Conservation (phyloP, 164 flowering plant genomes). For the Stephania japonica region DNA sequence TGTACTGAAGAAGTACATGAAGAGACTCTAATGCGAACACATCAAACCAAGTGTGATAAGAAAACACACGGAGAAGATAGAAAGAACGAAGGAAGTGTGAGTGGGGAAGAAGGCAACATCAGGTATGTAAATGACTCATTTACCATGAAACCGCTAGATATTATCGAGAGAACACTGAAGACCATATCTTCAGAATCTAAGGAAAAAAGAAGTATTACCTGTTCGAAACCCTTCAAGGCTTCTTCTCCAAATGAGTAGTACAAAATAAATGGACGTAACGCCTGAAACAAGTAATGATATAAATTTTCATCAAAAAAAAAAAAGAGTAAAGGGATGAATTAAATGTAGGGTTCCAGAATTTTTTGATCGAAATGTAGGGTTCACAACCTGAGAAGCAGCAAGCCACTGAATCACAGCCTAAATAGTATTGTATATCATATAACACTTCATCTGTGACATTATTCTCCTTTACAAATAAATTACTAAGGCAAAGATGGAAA, state of each 20-base stretch:
- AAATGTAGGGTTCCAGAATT: background rate
- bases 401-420: too few relatives aligned
- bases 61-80: too few relatives aligned
- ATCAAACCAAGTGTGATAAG: too few relatives aligned
- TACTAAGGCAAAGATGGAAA: background rate
- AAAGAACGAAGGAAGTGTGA: background rate
- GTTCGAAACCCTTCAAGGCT: constrained; percentile 39
- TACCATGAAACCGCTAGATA: background rate
- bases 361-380: too few relatives aligned
- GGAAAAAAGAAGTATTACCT: constrained; percentile 33
- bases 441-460: background rate
- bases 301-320: too few relatives aligned
- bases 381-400: too few relatives aligned
- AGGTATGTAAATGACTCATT: too few relatives aligned
- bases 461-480: background rate
- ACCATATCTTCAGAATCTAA: background rate
- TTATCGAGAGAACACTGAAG: background rate
- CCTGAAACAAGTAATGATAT: constrained; percentile 33
- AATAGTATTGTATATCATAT: too few relatives aligned
- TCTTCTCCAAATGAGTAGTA: constrained; percentile 62
- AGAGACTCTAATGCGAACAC: too few relatives aligned
- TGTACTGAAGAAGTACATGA: too few relatives aligned
- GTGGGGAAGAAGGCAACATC: too few relatives aligned
- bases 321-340: too few relatives aligned
- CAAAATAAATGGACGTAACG: constrained; percentile 61